Percentiles rank a stretch among this genome's conserved stretches.
phyloP scores from a whole-genome alignment of 305 asterid genomes.

The Fraxinus velutina region DNA sequence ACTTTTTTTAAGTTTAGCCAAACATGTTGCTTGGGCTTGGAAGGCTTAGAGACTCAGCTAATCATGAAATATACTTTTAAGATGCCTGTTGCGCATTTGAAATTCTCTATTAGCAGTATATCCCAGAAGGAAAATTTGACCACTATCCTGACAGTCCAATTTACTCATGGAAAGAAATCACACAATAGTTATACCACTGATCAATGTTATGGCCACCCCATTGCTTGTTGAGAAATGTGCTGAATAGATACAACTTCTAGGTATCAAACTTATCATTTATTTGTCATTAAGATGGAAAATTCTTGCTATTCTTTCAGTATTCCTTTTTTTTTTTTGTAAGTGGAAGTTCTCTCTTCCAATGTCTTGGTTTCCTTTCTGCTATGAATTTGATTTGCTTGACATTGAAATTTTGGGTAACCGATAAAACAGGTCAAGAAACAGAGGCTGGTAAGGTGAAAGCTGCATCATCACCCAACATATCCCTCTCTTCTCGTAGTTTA shows the following conservation, averaged over 20 bases:
- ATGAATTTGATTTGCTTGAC: neutral
- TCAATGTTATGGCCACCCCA: neutral
- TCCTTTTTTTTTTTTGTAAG: neutral
- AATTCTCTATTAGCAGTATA: neutral
- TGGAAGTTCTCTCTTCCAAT: neutral
- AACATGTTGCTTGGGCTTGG: neutral
- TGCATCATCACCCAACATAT: slow-evolving; percentile 3
- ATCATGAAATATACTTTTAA: neutral
- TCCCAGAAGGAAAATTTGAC: neutral
- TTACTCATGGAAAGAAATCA: neutral
- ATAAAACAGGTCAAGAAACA: slow-evolving; percentile 6
- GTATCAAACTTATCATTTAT: neutral
- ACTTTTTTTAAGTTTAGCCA: neutral
- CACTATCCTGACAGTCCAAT: neutral
- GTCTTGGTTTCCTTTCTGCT: neutral
- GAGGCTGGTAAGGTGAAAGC: slow-evolving; percentile 4
- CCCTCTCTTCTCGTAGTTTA: slow-evolving; percentile 14
- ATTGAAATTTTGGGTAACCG: neutral
- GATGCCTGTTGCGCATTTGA: neutral
- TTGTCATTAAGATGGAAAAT: neutral
- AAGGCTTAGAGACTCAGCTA: neutral
- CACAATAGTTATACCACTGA: neutral
- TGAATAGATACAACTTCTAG: neutral
- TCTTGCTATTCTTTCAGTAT: neutral
- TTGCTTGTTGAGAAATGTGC: neutral